Evolutionary conservation across 2,329 filamentous ascomycete species (phyloP), one percentile per base, ranked within the genome.

Genomic region (Zymoseptoria pseudotritici): DNA sequence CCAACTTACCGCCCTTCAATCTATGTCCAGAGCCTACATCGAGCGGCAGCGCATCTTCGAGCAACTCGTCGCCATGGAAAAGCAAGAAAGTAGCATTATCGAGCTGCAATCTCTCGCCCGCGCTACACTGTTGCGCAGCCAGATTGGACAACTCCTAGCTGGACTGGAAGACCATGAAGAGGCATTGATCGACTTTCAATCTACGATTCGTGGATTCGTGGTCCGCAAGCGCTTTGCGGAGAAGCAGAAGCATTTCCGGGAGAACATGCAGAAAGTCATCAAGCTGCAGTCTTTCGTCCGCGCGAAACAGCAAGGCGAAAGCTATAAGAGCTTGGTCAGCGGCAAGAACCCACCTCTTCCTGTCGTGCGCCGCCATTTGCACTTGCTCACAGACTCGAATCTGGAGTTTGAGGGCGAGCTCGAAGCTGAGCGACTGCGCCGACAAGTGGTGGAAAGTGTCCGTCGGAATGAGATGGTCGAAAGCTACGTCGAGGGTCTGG

Each of bases 371-470:
- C 95, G 95, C 72, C 99, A 99, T 73, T 91, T 99, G 2, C 94
- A 99, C 74, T 82, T 99, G 46, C 85, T 99, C 59, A 99, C 97
- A 70, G 94, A 99, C 75, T 97, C 91, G 70, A 93, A 97, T 71
- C 96, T 99, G 69, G 94, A 99, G 73, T 99, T 99, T 76, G 96
- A 99, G 72, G 93, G 97, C 73, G 94, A 99, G 73, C 87, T 99
- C 56, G 94, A 99, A 72, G 97, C 97, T 66, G 94, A 99, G 75
- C 85, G 92, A 54, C 80, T 97, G 71, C 86, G 95, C 57, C 97
- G 97, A 79, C 95, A 90, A 3, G 94, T 99, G 17, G 92, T 99
- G 6, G 92, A 97, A 72, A 92, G 97, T 72, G 94, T 99, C 9
- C 88, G 93, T 54, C 92, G 97, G 69, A 99, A 99, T 70, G 94